Conservation (phyloP, 495 filamentous ascomycete genomes). For the Penicilliopsis zonata region DNA sequence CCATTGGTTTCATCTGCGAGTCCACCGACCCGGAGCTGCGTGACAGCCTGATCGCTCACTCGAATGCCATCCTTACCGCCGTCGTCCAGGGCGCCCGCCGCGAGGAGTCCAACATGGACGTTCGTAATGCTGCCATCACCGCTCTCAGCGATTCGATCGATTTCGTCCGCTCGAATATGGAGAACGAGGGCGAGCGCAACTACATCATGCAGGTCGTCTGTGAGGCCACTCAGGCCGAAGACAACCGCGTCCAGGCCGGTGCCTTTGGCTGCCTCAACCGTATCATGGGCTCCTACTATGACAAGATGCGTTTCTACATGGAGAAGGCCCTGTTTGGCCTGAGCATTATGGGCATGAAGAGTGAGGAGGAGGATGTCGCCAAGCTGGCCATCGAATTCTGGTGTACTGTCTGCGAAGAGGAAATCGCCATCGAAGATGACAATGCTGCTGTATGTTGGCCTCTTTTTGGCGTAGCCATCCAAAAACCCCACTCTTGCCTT, state of each 20-base stretch:
- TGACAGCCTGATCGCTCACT: constrained; percentile 68
- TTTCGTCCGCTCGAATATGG: constrained; percentile 95
- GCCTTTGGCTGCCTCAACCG: constrained; percentile 95
- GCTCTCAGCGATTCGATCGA: constrained; percentile 95
- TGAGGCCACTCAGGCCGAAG: constrained; percentile 88
- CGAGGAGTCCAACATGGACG: constrained; percentile 82
- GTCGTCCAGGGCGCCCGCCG: constrained; percentile 96
- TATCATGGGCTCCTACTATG: constrained; percentile 97
- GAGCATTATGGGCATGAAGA: constrained; percentile 99
- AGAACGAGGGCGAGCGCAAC: constrained; percentile 96
- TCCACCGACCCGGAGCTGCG: constrained; percentile 80
- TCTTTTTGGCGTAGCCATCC: not conserved
- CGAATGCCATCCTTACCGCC: constrained; percentile 94
- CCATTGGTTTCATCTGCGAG: constrained; percentile 97
- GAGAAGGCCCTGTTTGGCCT: constrained; percentile 97
- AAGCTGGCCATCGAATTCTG: constrained; percentile 98
- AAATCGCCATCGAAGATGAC: constrained; percentile 93
- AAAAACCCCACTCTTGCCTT: too few relatives aligned
- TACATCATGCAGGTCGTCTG: constrained; percentile 99
- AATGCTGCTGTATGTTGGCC: constrained; percentile 57
- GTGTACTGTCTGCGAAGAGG: constrained; percentile 98
- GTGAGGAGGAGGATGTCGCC: constrained; percentile 89
- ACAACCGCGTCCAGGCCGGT: constrained; percentile 83
- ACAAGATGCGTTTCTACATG: constrained; percentile 99
- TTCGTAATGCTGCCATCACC: constrained; percentile 81